phyloP scores from a whole-genome alignment of 352 stramenopile genomes.

The Ochromonadaceae sp. region DNA sequence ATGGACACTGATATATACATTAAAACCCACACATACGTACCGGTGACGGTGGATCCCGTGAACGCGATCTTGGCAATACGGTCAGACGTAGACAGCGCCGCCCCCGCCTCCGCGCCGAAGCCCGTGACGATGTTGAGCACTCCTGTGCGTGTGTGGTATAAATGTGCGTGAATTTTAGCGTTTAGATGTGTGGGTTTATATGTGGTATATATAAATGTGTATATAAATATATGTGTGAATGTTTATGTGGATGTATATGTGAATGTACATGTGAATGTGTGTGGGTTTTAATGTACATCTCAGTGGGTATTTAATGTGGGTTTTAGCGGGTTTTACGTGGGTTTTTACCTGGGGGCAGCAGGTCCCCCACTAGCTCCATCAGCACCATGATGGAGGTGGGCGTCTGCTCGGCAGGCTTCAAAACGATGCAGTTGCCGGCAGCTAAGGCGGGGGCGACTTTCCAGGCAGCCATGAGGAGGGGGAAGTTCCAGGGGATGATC shows the following conservation, averaged over 20 bases:
- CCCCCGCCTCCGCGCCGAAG: constrained; percentile 37
- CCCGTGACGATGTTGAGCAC: constrained; percentile 35
- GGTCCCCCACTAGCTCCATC: constrained; percentile 40
- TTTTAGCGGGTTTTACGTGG: no score
- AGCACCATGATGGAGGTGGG: constrained; percentile 50
- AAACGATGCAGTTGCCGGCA: constrained; percentile 44
- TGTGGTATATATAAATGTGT: no score
- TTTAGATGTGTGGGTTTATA: no score
- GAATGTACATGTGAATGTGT: no score
- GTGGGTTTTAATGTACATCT: no score
- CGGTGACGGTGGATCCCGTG: constrained; percentile 26
- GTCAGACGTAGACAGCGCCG: constrained; percentile 32
- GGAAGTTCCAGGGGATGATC: constrained; percentile 61
- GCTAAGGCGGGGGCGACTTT: constrained; percentile 49
- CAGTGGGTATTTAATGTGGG: no score
- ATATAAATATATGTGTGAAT: no score
- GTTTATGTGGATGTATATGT: no score
- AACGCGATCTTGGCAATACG: constrained; percentile 32
- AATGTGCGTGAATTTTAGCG: no score
- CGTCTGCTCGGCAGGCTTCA: constrained; percentile 55
- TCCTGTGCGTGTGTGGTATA: no score
- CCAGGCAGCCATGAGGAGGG: constrained; percentile 52
- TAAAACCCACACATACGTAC: no score
- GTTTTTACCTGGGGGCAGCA: constrained; percentile 27
- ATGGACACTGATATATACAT: no score